Percentiles rank a stretch among this genome's conserved stretches.
phyloP scores from a whole-genome alignment of 768 basidiomycete species.

The Mrakia blollopis region DNA sequence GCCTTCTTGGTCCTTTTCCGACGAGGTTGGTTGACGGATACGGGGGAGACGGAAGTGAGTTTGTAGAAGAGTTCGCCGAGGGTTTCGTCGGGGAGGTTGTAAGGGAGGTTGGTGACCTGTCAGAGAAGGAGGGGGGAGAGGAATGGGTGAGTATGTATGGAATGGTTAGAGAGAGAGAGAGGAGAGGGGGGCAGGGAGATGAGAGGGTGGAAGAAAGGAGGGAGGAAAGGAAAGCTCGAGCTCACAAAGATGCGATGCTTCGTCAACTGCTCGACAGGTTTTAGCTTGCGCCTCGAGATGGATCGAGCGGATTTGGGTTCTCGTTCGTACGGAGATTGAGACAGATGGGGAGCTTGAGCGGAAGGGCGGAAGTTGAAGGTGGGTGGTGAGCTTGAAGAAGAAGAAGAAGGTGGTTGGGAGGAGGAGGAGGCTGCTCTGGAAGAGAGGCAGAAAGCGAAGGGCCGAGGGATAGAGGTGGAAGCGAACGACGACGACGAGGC shows the following conservation, averaged over 20 bases:
- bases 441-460: too few species aligned
- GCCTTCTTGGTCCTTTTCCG: not conserved
- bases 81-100: not conserved
- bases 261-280: too few species aligned
- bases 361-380: too few species aligned
- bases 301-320: too few species aligned
- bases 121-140: not conserved
- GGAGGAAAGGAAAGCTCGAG: not conserved
- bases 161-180: too few species aligned
- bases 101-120: constrained; percentile 15
- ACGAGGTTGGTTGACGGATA: not conserved
- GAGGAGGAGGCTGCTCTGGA: not conserved
- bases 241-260: not conserved
- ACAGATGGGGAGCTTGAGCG: too few species aligned
- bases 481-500: too few species aligned
- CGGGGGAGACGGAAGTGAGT: not conserved
- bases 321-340: too few species aligned
- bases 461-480: too few species aligned
- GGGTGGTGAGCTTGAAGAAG: too few species aligned
- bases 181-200: not conserved
- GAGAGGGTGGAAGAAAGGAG: not conserved
- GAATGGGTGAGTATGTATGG: too few species aligned
- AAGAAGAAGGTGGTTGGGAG: not conserved
- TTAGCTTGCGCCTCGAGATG: too few species aligned
- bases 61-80: constrained; percentile 2